Percentiles rank a stretch among this genome's conserved stretches.
These are phyloP conservation scores for Gaeumannomyces tritici DNA, from an alignment of 2,329 filamentous ascomycete genomes.

Conservation along the genomic window DNA sequence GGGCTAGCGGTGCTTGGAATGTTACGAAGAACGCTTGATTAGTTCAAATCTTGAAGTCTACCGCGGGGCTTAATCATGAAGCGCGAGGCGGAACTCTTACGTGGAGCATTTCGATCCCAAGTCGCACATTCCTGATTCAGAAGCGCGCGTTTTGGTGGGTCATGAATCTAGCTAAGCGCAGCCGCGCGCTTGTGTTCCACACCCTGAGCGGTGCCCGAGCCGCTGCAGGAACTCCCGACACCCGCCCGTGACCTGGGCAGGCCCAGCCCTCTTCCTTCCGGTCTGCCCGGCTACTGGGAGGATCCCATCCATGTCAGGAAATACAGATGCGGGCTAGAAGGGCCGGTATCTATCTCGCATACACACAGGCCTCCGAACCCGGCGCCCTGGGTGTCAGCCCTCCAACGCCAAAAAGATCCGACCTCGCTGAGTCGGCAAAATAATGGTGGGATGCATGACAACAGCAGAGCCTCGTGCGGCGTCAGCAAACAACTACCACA, in stretches of 20 bases:
- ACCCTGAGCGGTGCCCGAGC: too few relatives aligned
- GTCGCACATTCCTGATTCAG: not conserved
- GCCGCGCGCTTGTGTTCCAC: not conserved
- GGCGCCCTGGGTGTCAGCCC: not conserved
- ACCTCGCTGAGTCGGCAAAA: not conserved
- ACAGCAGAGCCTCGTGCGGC: not conserved
- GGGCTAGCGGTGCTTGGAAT: not conserved
- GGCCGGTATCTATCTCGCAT: not conserved
- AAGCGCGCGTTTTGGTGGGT: not conserved
- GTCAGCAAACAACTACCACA: not conserved
- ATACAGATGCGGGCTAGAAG: not conserved
- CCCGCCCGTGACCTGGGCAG: not conserved
- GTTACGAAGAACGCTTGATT: not conserved
- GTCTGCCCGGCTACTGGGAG: too few relatives aligned
- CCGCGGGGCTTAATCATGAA: not conserved
- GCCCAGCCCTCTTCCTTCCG: not conserved
- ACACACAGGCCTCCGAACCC: not conserved
- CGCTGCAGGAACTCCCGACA: not conserved
- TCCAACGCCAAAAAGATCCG: not conserved
- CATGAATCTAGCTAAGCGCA: not conserved
- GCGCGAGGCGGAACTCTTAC: not conserved
- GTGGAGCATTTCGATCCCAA: not conserved
- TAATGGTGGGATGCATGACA: not conserved
- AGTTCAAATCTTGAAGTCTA: not conserved
- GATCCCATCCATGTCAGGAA: not conserved